phyloP scores from a whole-genome alignment of 805 yeast species.

The Suhomyces xylopsoci region DNA sequence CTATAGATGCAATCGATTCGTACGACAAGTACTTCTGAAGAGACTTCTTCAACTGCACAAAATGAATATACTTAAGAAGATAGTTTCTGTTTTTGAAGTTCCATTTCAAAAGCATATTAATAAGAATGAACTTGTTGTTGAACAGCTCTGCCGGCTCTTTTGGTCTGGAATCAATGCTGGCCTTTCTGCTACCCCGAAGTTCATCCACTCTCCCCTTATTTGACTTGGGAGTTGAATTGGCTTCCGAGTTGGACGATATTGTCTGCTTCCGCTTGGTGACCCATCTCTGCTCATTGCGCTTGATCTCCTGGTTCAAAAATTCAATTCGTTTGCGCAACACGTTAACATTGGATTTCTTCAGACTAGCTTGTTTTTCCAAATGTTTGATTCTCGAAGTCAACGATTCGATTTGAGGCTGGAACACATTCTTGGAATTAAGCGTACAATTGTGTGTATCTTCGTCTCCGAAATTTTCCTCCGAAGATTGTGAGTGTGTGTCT shows the following conservation, averaged over 20 bases:
- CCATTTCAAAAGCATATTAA: slow-evolving; percentile 43
- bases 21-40: slow-evolving; percentile 31
- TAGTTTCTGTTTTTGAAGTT: slow-evolving; percentile 34
- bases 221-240: background rate
- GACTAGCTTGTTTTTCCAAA: slow-evolving; percentile 17
- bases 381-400: slow-evolving; percentile 25
- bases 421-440: slow-evolving; percentile 24
- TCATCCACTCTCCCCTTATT: slow-evolving; percentile 6
- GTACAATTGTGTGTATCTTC: slow-evolving; percentile 32
- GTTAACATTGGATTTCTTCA: slow-evolving; percentile 7
- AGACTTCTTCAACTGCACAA: slow-evolving; percentile 27
- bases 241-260: background rate
- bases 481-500: slow-evolving; percentile 38
- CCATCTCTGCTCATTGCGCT: slow-evolving; percentile 1
- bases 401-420: slow-evolving; percentile 25
- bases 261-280: background rate
- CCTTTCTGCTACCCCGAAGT: slow-evolving; percentile 4
- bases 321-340: slow-evolving; percentile 16
- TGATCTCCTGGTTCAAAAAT: slow-evolving; percentile 11
- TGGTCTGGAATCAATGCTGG: slow-evolving; percentile 8
- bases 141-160: slow-evolving; percentile 15
- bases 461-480: slow-evolving; percentile 17
- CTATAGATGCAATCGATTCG: slow-evolving; percentile 33
- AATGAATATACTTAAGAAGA: slow-evolving; percentile 35
- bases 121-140: slow-evolving; percentile 37